Percentiles rank a stretch among this genome's conserved stretches.
Evolutionary conservation across 345 rosid genomes (phyloP).

Genomic region (Leavenworthia alabamica): DNA sequence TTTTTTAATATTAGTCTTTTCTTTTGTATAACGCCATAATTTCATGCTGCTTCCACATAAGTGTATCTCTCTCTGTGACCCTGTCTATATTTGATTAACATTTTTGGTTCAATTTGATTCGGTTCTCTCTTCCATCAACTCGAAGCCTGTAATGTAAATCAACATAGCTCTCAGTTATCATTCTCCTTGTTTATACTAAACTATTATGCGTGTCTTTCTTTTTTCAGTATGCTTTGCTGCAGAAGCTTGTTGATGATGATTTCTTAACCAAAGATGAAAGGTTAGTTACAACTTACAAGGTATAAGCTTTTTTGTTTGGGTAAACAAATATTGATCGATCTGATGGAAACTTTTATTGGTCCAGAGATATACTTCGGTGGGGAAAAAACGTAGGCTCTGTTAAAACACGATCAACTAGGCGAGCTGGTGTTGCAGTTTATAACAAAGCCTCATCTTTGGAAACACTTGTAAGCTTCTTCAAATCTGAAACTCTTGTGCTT

Average conservation of each 20-base stretch:
- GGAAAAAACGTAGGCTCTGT: constrained; percentile 59
- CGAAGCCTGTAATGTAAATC: not conserved
- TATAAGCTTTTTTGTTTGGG: not conserved
- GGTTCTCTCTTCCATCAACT: too few species aligned
- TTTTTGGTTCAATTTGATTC: not conserved
- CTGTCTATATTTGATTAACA: not conserved
- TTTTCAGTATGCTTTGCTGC: constrained; percentile 75
- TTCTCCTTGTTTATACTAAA: not conserved
- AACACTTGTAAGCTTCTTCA: constrained; percentile 44
- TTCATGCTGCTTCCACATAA: too few species aligned
- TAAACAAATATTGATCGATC: not conserved
- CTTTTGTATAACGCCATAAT: too few species aligned
- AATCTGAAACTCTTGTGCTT: not conserved
- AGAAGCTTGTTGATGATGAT: constrained; percentile 59
- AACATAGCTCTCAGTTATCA: not conserved
- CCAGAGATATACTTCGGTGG: constrained; percentile 53
- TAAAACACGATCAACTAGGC: constrained; percentile 53
- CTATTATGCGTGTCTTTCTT: not conserved
- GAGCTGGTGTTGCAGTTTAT: constrained; percentile 62
- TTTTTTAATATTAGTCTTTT: too few species aligned
- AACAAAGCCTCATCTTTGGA: constrained; percentile 71
- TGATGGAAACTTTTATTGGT: not conserved
- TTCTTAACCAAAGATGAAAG: constrained; percentile 66
- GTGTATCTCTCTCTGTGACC: too few species aligned
- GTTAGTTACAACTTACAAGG: constrained; percentile 37